Conservation (phyloP, 495 filamentous ascomycete genomes). For the Parachaetomium inaequale region DNA sequence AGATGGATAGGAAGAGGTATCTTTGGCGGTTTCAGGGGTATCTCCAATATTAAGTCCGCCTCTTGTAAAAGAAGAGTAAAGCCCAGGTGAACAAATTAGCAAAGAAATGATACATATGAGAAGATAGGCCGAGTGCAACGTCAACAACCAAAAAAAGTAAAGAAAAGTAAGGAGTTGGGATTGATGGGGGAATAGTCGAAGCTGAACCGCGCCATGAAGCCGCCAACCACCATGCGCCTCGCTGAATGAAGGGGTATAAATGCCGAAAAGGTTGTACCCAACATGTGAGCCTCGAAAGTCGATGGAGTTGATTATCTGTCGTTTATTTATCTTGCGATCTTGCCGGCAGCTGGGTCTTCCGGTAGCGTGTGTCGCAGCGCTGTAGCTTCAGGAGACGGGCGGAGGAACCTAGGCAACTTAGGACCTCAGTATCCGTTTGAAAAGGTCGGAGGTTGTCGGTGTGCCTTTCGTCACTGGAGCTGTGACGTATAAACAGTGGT, state of each 20-base stretch:
- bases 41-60: constrained; percentile 19
- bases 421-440: background rate
- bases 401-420: background rate
- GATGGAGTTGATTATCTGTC: background rate
- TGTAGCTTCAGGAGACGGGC: background rate
- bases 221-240: constrained; percentile 3
- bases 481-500: constrained; percentile 43
- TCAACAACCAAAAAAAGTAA: background rate
- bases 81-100: background rate
- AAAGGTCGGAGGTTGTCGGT: background rate
- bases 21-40: constrained; percentile 16
- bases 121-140: background rate
- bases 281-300: background rate
- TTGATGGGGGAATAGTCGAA: background rate
- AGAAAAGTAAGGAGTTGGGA: background rate
- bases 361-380: background rate
- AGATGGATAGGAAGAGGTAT: background rate
- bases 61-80: background rate
- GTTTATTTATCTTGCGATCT: background rate
- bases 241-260: background rate
- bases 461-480: constrained; percentile 29
- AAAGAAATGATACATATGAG: background rate
- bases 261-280: background rate
- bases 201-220: background rate
- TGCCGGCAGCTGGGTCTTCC: background rate